phyloP scores from a whole-genome alignment of 2,329 filamentous ascomycete species.

The Lasiodiplodia sp. region DNA sequence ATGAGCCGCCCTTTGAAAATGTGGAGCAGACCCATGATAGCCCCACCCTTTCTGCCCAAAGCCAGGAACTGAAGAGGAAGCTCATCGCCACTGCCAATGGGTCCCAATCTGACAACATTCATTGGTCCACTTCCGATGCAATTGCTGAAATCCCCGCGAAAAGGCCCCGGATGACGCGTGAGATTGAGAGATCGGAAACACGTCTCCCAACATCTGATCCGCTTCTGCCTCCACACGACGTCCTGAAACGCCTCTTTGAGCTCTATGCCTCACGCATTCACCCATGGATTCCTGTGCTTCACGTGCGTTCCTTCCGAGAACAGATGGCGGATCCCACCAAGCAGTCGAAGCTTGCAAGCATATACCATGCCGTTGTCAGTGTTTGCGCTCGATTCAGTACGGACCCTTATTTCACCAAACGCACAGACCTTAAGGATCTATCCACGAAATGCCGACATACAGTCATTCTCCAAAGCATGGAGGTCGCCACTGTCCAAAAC shows the following conservation, averaged over 20 bases:
- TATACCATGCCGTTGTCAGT: conserved; percentile 40
- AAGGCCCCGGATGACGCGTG: not conserved
- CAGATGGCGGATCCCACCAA: conserved; percentile 34
- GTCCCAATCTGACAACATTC: not conserved
- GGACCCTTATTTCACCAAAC: conserved; percentile 31
- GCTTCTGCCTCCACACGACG: conserved; percentile 33
- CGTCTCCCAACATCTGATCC: conserved; percentile 27
- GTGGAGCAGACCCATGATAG: not conserved
- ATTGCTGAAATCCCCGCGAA: not conserved
- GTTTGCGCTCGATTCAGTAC: conserved; percentile 35
- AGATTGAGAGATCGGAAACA: not conserved
- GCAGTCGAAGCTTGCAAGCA: conserved; percentile 33
- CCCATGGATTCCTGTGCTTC: conserved; percentile 46
- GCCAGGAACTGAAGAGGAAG: conserved; percentile 33
- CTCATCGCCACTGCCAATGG: not conserved
- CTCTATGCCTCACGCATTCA: conserved; percentile 43
- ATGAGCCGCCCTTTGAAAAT: conserved; percentile 29
- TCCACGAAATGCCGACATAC: conserved; percentile 31
- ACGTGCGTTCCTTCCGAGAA: conserved; percentile 41
- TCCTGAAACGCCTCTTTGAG: conserved; percentile 39
- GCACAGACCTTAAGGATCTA: not conserved
- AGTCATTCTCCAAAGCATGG: conserved; percentile 44
- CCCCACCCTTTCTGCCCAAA: conserved; percentile 34
- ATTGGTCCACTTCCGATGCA: not conserved
- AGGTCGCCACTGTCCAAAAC: conserved; percentile 45